Percentiles rank a stretch among this genome's conserved stretches.
These are phyloP conservation scores for Lathyrus tuberosus DNA, from an alignment of 306 rosid species.

Conservation along the genomic window DNA sequence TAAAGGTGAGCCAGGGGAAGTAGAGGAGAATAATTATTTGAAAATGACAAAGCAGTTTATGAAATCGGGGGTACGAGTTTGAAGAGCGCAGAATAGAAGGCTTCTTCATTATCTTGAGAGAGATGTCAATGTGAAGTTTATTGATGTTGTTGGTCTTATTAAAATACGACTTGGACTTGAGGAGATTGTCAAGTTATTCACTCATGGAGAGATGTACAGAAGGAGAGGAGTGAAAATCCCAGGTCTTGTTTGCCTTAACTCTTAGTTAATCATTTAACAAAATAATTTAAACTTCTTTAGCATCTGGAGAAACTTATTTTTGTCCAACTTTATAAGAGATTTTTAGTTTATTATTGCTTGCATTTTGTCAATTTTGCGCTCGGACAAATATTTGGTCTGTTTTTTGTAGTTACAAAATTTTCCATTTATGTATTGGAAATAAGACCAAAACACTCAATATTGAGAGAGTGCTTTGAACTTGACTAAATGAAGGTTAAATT, in stretches of 20 bases:
- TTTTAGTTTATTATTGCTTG: constrained; percentile 1
- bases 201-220: constrained; percentile 95
- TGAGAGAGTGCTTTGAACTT: constrained; percentile 28
- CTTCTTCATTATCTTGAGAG: constrained; percentile 91
- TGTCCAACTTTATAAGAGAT: constrained; percentile 7
- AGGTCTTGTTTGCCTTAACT: constrained; percentile 52
- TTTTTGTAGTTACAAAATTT: constrained; percentile 1
- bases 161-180: constrained; percentile 96
- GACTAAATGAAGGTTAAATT: constrained; percentile 42
- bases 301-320: neutral
- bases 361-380: constrained; percentile 13
- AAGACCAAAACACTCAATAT: constrained; percentile 23
- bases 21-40: constrained; percentile 78
- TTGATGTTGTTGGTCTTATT: constrained; percentile 95
- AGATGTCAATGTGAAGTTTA: constrained; percentile 89
- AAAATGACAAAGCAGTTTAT: constrained; percentile 94
- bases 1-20: constrained; percentile 66
- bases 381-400: constrained; percentile 24
- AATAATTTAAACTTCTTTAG: constrained; percentile 33
- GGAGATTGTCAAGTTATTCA: constrained; percentile 98
- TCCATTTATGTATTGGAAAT: neutral
- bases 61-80: constrained; percentile 93
- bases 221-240: constrained; percentile 97
- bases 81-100: constrained; percentile 72
- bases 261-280: constrained; percentile 22